Percentiles rank a stretch among this genome's conserved stretches.
These are phyloP conservation scores for Silybum marianum DNA, from an alignment of 129 eudicot species.

Conservation along the genomic window DNA sequence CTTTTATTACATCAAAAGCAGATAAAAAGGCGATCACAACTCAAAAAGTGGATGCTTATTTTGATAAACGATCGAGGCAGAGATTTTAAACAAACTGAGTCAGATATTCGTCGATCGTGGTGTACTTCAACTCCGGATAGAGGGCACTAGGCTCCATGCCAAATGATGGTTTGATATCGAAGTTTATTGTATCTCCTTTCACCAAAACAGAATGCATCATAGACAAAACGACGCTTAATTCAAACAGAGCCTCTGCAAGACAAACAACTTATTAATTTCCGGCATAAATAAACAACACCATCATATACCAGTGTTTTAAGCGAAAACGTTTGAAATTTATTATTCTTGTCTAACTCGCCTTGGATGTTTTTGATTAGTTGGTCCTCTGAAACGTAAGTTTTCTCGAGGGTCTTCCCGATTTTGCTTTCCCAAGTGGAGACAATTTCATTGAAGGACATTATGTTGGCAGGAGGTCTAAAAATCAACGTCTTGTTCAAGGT, in stretches of 20 bases:
- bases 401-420: slow-evolving; percentile 66
- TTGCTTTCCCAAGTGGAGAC: slow-evolving; percentile 75
- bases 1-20: not conserved
- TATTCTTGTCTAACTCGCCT: slow-evolving; percentile 33
- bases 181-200: slow-evolving; percentile 61
- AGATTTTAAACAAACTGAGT: slow-evolving; percentile 38
- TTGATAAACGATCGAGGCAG: not conserved
- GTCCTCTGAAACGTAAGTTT: slow-evolving; percentile 49
- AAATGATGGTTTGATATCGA: slow-evolving; percentile 52
- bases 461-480: slow-evolving; percentile 54
- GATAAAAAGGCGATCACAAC: not conserved
- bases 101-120: slow-evolving; percentile 66
- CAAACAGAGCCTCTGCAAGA: slow-evolving; percentile 53
- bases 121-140: slow-evolving; percentile 68
- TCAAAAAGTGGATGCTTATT: slow-evolving; percentile 2
- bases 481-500: slow-evolving; percentile 72
- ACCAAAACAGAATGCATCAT: slow-evolving; percentile 55
- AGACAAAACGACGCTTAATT: slow-evolving; percentile 34
- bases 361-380: slow-evolving; percentile 55
- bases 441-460: slow-evolving; percentile 54
- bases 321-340: not conserved
- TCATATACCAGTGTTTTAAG: not conserved
- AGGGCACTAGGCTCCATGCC: slow-evolving; percentile 75
- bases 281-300: not conserved
- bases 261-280: not conserved